Evolutionary conservation across 2,329 filamentous ascomycete genomes (phyloP).

Genomic region (Dichotomopilus funicola): DNA sequence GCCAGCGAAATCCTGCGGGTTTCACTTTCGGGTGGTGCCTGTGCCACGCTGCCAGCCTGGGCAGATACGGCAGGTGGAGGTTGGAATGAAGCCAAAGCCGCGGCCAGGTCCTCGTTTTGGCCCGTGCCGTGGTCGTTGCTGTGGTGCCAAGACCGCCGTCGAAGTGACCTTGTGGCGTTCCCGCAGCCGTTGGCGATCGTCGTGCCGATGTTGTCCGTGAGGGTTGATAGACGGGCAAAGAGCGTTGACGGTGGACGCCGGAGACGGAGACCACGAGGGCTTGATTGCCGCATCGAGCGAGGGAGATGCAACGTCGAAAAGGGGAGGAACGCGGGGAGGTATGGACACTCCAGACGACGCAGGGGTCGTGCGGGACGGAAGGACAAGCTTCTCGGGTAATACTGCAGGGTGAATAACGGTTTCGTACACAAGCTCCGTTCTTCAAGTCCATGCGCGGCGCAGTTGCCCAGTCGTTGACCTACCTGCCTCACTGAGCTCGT

Average conservation of each 20-base stretch:
- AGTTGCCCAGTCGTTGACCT: neutral
- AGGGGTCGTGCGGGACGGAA: slow-evolving; percentile 11
- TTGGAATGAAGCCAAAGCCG: slow-evolving; percentile 16
- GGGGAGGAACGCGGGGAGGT: neutral
- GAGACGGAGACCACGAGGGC: neutral
- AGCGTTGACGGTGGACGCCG: neutral
- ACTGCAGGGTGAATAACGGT: too few relatives aligned
- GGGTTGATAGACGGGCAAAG: neutral
- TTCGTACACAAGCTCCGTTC: too few relatives aligned
- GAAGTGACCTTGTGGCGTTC: too few relatives aligned
- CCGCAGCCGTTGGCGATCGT: too few relatives aligned
- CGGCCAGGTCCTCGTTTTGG: neutral
- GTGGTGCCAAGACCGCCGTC: neutral
- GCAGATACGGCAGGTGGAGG: slow-evolving; percentile 26
- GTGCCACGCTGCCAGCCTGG: slow-evolving; percentile 35
- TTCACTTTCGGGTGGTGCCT: slow-evolving; percentile 42
- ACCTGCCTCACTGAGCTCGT: neutral
- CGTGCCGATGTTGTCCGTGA: too few relatives aligned
- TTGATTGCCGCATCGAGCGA: slow-evolving; percentile 1
- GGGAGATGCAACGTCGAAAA: neutral
- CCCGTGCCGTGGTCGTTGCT: slow-evolving; percentile 7
- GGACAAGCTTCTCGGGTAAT: slow-evolving; percentile 17
- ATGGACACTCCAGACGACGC: neutral
- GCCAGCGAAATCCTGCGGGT: slow-evolving; percentile 34
- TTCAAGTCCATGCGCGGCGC: slow-evolving; percentile 8